Evolutionary conservation across 2,329 filamentous ascomycete species (phyloP).

Genomic region (Xylariaceae sp.): DNA sequence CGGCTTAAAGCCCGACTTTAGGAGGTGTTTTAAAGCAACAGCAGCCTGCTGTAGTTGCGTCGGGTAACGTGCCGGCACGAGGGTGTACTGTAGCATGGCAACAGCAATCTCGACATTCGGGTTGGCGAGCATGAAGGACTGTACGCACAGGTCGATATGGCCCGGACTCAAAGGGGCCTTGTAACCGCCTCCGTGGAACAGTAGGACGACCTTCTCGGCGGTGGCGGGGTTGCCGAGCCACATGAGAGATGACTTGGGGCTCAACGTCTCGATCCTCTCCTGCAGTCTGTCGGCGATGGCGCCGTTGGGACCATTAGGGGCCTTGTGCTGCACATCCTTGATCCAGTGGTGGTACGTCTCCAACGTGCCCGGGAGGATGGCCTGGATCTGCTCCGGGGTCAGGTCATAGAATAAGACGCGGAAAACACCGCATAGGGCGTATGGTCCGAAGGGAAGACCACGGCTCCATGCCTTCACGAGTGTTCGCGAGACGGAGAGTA

Average conservation of each 20-base stretch:
- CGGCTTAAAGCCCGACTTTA: neutral
- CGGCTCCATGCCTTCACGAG: neutral
- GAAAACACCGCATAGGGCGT: neutral
- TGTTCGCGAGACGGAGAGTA: neutral
- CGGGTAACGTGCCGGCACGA: neutral
- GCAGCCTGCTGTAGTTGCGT: neutral
- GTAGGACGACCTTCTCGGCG: neutral
- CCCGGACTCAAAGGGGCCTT: neutral
- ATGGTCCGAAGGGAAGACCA: neutral
- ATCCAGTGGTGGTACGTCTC: neutral
- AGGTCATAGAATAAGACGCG: neutral
- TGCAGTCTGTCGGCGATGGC: neutral
- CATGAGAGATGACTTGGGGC: neutral
- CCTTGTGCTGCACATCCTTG: neutral
- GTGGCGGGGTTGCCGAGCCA: conserved; percentile 1
- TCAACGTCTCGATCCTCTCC: neutral
- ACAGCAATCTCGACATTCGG: neutral
- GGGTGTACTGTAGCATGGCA: neutral
- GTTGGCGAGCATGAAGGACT: neutral
- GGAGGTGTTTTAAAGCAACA: neutral
- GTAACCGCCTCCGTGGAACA: conserved; percentile 2
- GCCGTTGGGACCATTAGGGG: neutral
- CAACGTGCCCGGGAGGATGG: neutral
- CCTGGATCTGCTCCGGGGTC: neutral
- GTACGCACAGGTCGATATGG: neutral